Evolutionary conservation across 2,329 filamentous ascomycete species (phyloP), one percentile per base, ranked within the genome.

Genomic region (Aspergillus caelatus): DNA sequence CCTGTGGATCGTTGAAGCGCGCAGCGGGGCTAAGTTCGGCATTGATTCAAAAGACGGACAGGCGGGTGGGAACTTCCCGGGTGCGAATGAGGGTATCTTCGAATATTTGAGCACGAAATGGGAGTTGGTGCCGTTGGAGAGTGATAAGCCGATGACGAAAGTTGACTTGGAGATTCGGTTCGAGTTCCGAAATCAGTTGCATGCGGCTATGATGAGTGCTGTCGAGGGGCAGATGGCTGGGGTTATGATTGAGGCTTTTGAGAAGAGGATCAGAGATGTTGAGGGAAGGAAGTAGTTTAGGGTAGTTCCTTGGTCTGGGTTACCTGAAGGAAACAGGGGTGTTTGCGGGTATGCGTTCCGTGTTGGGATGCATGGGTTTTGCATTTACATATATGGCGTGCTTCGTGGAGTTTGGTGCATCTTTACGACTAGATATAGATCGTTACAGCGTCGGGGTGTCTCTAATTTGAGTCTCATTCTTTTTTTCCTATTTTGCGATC

Each of bases 171-270:
- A 84, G 62, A 89, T 99, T 70, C 86, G 89, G 66, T 97, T 94
- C 76, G 87, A 90, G 77, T 97, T 99, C 76, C 85, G 88, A 70
- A 98, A 94, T 78, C 92, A 94, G n/a, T 77, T 97, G 62, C 96
- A 97, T 80, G 89, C 89, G 48, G 88, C 91, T 23, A 83, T 97
- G 74, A 95, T 94, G 75, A 85, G 88, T 43, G 90, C 91, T 39
- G 89, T 95, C 28, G 92, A 93, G 68, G 90, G 92, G 36, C 93
- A 92, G 79, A 88, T 97, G 67, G 94, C 93, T 1, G 89, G 88
- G 4, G 84, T 91, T 67, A 97, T 99, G 93, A 91, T 98, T 68
- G 89, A 92, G 77, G 94, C 95, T 1, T 99, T 99, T 81, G 94
- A 97, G 81, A 86, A 87, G 78, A 85, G 91, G 73, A 93, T 95